Evolutionary conservation across 495 filamentous ascomycete genomes (phyloP).

Genomic region (Aspergillus funiculosus): DNA sequence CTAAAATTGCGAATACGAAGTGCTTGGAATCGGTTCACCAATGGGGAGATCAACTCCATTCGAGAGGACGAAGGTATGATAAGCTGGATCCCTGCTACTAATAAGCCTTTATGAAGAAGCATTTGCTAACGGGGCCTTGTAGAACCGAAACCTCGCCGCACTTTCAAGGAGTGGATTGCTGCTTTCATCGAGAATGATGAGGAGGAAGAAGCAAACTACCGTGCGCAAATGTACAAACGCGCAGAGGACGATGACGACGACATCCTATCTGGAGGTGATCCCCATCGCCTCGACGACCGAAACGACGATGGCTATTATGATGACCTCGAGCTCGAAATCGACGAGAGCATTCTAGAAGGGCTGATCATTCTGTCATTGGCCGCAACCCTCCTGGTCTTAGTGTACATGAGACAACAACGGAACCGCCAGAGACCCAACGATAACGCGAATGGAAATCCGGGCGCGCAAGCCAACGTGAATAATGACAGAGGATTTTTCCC

Average conservation of each 20-base stretch:
- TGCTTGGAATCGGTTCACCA: constrained; percentile 88
- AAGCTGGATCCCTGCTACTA: background rate
- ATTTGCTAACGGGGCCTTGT: background rate
- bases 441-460: constrained; percentile 31
- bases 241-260: constrained; percentile 53
- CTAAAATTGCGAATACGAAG: constrained; percentile 79
- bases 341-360: constrained; percentile 76
- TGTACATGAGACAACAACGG: constrained; percentile 78
- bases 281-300: constrained; percentile 45
- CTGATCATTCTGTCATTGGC: constrained; percentile 75
- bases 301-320: constrained; percentile 63
- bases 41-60: constrained; percentile 84
- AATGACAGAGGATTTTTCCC: constrained; percentile 68
- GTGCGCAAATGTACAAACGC: constrained; percentile 50
- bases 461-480: constrained; percentile 34
- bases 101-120: background rate
- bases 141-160: constrained; percentile 66
- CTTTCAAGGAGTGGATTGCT: constrained; percentile 73
- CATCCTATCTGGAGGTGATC: constrained; percentile 43
- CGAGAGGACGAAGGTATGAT: constrained; percentile 75
- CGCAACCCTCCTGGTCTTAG: constrained; percentile 64
- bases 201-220: constrained; percentile 39
- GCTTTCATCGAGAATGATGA: constrained; percentile 75
- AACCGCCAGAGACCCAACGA: constrained; percentile 52
- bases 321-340: constrained; percentile 53